phyloP scores from a whole-genome alignment of 345 rosid genomes.

The Gossypium sturtianum region DNA sequence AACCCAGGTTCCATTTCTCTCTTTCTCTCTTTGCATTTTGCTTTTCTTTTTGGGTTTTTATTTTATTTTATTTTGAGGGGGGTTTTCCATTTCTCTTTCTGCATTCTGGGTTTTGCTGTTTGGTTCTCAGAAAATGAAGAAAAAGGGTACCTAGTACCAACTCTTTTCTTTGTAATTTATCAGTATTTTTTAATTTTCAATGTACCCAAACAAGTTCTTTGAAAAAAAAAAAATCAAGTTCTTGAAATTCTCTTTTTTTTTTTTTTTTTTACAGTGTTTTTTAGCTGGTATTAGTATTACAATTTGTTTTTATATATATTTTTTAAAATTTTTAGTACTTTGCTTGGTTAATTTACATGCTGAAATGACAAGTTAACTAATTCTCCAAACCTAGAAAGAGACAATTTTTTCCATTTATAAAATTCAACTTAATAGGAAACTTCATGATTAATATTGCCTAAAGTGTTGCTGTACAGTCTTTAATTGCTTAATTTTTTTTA shows the following conservation, averaged over 20 bases:
- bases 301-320: background rate
- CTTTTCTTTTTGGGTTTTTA: background rate
- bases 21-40: background rate
- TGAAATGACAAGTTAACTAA: constrained; percentile 7
- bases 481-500: constrained; percentile 1
- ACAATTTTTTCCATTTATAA: background rate
- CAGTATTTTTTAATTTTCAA: constrained; percentile 12
- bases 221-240: background rate
- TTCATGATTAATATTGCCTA: background rate
- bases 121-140: background rate
- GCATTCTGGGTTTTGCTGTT: constrained; percentile 4
- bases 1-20: constrained; percentile 11
- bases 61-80: background rate
- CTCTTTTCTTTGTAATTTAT: background rate
- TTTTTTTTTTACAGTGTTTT: background rate
- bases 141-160: background rate
- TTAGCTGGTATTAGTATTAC: background rate
- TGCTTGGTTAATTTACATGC: background rate
- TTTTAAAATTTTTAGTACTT: background rate
- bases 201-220: constrained; percentile 5
- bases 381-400: background rate
- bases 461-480: background rate
- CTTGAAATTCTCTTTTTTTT: background rate
- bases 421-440: constrained; percentile 1
- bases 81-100: background rate